phyloP scores from a whole-genome alignment of 345 rosid genomes.

The Cardamine chenopodiifolia region DNA sequence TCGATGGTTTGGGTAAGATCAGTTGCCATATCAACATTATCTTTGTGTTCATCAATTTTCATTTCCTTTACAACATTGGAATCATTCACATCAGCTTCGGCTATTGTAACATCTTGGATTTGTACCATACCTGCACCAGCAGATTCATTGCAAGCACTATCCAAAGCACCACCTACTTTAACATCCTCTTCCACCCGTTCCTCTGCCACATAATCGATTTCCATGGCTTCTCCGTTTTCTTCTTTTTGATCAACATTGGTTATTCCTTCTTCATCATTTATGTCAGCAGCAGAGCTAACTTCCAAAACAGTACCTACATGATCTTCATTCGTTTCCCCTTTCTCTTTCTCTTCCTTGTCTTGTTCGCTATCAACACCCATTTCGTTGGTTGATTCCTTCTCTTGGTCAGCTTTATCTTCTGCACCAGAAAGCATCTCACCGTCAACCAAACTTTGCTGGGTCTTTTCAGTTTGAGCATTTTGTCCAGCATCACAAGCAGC shows the following conservation, averaged over 20 bases:
- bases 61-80: conserved; percentile 33
- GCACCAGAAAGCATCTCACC: conserved; percentile 22
- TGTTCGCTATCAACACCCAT: neutral
- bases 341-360: neutral
- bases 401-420: conserved; percentile 12
- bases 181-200: conserved; percentile 46
- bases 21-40: conserved; percentile 16
- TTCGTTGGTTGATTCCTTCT: neutral
- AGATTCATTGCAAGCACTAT: conserved; percentile 43
- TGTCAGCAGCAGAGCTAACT: conserved; percentile 23
- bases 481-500: conserved; percentile 5
- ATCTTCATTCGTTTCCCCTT: neutral
- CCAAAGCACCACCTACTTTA: conserved; percentile 45
- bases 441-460: neutral
- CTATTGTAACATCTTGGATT: conserved; percentile 37
- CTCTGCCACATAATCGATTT: conserved; percentile 53
- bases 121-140: conserved; percentile 48
- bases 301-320: conserved; percentile 10
- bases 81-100: conserved; percentile 41
- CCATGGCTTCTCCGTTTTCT: conserved; percentile 54
- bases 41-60: conserved; percentile 44
- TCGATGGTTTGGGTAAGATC: conserved; percentile 4
- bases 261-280: conserved; percentile 31
- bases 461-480: neutral
- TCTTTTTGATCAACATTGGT: conserved; percentile 40